Evolutionary conservation across 139 green algal species (phyloP), one percentile per base, ranked within the genome.

Genomic region (Coelastrella sp.): DNA sequence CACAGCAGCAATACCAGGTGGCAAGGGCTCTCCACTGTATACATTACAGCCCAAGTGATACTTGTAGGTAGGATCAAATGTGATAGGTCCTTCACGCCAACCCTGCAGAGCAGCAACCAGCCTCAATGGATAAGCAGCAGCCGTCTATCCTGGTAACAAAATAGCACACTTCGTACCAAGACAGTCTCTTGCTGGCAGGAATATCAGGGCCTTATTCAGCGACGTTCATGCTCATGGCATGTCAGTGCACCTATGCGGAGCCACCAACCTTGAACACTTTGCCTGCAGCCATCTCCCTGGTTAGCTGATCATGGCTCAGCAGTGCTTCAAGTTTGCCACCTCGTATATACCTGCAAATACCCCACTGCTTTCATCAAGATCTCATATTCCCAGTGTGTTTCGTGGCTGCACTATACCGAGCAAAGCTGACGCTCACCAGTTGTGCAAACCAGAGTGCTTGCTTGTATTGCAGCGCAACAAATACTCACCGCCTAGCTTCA

Each of bases 61-160:
- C 88, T 99, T 99, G 93, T 97, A 99, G 7, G 96, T 99, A 41
- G 97, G 97, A 25, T 89, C 83, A 86, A 99, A 99, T 35, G 83
- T 90, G 69, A 98, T 89, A 3, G 69, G 79, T 2, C 91, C 94
- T 86, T 98, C 96, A 2, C 53, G 79, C 92, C 94, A 98, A 2
- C 91, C 93, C 80, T 90, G 74, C 32, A 27, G 40, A 9, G 0
- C 41, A 79, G 30, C n/a, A 27, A 57, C 45, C n/a, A n/a, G n/a
- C n/a, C n/a, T n/a, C n/a, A n/a, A n/a, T n/a, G n/a, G n/a, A n/a
- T n/a, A n/a, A n/a, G n/a, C n/a, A n/a, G n/a, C n/a, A n/a, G n/a
- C n/a, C n/a, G n/a, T n/a, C n/a, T n/a, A n/a, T n/a, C n/a, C n/a
- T n/a, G n/a, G n/a, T n/a, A n/a, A n/a, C n/a, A n/a, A n/a, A n/a